Base-by-base conservation (phyloP, 805 yeast genomes). In the Sugiyamaella floridensis region DNA sequence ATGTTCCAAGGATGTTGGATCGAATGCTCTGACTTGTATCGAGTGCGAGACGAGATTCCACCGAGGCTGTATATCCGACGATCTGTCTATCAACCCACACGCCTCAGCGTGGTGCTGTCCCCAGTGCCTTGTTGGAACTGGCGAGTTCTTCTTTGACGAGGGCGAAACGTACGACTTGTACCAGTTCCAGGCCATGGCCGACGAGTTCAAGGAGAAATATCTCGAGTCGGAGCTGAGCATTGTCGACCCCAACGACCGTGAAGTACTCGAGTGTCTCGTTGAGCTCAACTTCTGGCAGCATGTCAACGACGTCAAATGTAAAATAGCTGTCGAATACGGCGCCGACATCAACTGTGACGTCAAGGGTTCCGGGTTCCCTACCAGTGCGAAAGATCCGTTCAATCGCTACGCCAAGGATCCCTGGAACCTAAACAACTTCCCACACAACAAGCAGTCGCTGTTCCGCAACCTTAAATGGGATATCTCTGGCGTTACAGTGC, bases 401-500 rank as follows among this genome's bases (percentile, higher is more conserved):
- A 61, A 64, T 48, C 57, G 60, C 14, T 70, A 69, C 50, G 55
- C 70, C 12, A 58, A 60, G 28, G 65, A 71, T 51, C 64, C 66
- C 6, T 71, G 74, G 74, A 71, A 70, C 53, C 57, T 69, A 42
- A 70, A 70, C 47, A 61, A 63, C 18, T 51, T 71, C 42, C 72
- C 74, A 2, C 59, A 64, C n/a, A 58, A 55, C 40, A 61, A 63
- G 44, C 55, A 59, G 45, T 71, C 74, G 1, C 58, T 71, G 16
- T 65, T 70, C 47, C 60, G 65, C 26, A 58, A 64, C 47, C 60
- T 71, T 48, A 59, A 61, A 43, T 46, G 61, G 10, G 70, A 67
- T 44, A 61, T 92, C 1, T 84, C 96, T 0, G 98, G 98, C 0
- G 90, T 90, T 89, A 89, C 97, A 0, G 78, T 86, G 16, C 98